A percentile compares a stretch with the other conserved stretches of the same genome.
Conservation (phyloP, 2,329 filamentous ascomycete species). For the Xylariomycetidae sp. region DNA sequence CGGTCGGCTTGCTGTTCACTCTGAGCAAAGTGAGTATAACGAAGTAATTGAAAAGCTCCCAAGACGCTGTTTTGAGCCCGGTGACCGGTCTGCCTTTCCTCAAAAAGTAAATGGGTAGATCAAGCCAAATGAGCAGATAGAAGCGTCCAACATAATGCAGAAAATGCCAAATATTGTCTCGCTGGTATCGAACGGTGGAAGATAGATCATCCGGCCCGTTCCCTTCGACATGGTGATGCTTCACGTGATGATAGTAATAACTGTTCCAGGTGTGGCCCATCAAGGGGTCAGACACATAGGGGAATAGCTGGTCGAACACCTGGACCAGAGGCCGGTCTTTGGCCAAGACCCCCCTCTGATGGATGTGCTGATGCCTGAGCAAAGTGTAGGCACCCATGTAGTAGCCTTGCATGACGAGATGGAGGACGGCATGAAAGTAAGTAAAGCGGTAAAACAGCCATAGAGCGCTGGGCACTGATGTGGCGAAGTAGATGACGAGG, state of each 20-base stretch:
- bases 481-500: constrained; percentile 65
- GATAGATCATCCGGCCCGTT: constrained; percentile 75
- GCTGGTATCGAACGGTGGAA: constrained; percentile 71
- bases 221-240: constrained; percentile 78
- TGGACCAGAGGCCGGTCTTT: constrained; percentile 38
- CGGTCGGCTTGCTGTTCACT: constrained; percentile 50
- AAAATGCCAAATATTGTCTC: constrained; percentile 63
- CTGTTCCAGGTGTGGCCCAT: constrained; percentile 84
- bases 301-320: constrained; percentile 60
- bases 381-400: constrained; percentile 73
- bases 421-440: constrained; percentile 62
- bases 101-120: constrained; percentile 70
- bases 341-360: constrained; percentile 64
- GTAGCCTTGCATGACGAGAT: constrained; percentile 60
- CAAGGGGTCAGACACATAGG: constrained; percentile 69
- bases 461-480: constrained; percentile 64
- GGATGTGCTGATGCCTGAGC: constrained; percentile 82
- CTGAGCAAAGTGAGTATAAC: constrained; percentile 47
- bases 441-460: constrained; percentile 61
- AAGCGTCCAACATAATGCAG: constrained; percentile 70
- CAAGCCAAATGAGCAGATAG: constrained; percentile 68
- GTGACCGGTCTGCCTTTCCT: constrained; percentile 52
- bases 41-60: constrained; percentile 55
- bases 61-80: constrained; percentile 53
- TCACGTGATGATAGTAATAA: constrained; percentile 82